Evolutionary conservation across 306 rosid species (phyloP).

Genomic region (Inga laurina): DNA sequence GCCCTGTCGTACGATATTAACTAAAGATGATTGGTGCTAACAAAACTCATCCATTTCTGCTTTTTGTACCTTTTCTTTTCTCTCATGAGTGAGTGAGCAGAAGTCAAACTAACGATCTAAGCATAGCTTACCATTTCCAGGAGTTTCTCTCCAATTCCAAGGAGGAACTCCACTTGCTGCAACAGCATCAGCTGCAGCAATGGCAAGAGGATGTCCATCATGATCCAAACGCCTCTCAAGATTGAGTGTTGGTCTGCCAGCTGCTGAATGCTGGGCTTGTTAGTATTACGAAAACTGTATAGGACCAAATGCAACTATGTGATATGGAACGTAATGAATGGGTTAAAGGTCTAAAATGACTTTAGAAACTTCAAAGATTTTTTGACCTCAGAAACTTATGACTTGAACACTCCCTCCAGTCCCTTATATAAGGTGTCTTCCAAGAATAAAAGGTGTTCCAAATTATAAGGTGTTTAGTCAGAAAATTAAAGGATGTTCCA

Average conservation of each 20-base stretch:
- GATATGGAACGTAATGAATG: background rate
- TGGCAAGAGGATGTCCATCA: conserved; percentile 95
- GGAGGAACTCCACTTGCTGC: conserved; percentile 86
- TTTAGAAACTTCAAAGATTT: conserved; percentile 5
- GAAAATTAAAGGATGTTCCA: background rate
- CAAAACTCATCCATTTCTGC: background rate
- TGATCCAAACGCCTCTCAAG: conserved; percentile 93
- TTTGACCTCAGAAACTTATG: background rate
- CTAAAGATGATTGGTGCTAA: background rate
- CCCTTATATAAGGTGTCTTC: background rate
- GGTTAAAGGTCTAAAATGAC: conserved; percentile 25
- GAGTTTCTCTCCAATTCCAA: conserved; percentile 99
- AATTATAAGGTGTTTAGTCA: background rate
- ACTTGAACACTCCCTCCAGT: background rate
- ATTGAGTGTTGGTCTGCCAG: conserved; percentile 89
- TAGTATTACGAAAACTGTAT: conserved; percentile 24
- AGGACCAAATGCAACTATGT: conserved; percentile 8
- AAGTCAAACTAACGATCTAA: conserved; percentile 16
- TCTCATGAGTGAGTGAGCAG: background rate
- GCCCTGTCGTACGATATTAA: background rate
- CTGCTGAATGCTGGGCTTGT: conserved; percentile 53
- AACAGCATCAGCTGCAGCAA: conserved; percentile 87
- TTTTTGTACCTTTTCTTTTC: background rate
- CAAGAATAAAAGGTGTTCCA: background rate
- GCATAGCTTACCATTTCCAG: conserved; percentile 73